Evolutionary conservation across 2,329 filamentous ascomycete species (phyloP).

Genomic region (Lasiodiplodia gonubiensis): DNA sequence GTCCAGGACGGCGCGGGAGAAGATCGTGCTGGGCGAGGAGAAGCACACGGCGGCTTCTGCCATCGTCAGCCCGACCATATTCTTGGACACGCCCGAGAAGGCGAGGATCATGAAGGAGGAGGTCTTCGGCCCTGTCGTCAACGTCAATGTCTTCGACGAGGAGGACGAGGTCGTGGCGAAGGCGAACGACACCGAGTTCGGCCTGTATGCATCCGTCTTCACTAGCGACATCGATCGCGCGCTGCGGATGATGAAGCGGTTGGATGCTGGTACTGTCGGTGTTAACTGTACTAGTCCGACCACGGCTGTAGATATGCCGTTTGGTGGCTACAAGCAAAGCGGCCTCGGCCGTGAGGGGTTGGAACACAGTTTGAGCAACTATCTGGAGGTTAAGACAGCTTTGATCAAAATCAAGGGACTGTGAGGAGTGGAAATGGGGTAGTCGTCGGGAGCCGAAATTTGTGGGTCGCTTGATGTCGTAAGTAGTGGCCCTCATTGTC

Average conservation of each 20-base stretch:
- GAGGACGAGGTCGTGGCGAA: constrained; percentile 44
- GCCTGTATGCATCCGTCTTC: constrained; percentile 46
- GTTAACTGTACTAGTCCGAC: constrained; percentile 49
- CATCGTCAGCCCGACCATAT: constrained; percentile 50
- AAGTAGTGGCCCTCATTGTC: too few relatives aligned
- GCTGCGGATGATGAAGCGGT: constrained; percentile 47
- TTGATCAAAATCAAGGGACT: constrained; percentile 36
- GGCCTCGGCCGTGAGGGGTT: constrained; percentile 45
- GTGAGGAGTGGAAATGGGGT: background rate
- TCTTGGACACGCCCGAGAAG: constrained; percentile 50
- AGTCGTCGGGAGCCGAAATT: too few relatives aligned
- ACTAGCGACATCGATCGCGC: constrained; percentile 47
- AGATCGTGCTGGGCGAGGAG: constrained; percentile 41
- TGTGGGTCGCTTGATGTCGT: too few relatives aligned
- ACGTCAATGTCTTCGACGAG: constrained; percentile 44
- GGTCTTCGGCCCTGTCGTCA: constrained; percentile 48
- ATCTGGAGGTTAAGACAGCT: constrained; percentile 44
- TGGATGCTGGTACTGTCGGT: constrained; percentile 49
- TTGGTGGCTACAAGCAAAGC: constrained; percentile 49
- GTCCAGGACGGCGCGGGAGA: constrained; percentile 42
- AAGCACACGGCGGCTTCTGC: constrained; percentile 36
- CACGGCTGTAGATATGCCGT: constrained; percentile 45
- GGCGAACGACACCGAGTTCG: constrained; percentile 48
- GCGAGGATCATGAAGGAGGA: constrained; percentile 46
- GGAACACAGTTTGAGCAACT: constrained; percentile 41